phyloP scores from a whole-genome alignment of 2,329 filamentous ascomycete species.

The Sphaerulina vaccinii region DNA sequence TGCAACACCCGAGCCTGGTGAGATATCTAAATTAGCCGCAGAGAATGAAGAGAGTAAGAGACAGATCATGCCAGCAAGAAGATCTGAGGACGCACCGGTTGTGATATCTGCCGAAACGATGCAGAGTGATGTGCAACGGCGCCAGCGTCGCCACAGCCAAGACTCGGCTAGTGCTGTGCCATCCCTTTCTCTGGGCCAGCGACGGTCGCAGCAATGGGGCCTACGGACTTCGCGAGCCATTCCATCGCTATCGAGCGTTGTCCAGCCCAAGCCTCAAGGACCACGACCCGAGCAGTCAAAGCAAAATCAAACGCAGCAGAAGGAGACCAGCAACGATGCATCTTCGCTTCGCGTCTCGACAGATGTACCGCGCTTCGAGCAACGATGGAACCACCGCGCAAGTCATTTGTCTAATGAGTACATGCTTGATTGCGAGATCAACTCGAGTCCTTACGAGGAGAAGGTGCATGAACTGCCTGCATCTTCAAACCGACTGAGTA shows the following conservation, averaged over 20 bases:
- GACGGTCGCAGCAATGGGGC: slow-evolving; percentile 17
- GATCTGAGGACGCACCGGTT: slow-evolving; percentile 1
- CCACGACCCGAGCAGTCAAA: neutral
- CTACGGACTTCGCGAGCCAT: slow-evolving; percentile 10
- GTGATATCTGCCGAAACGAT: neutral
- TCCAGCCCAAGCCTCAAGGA: neutral
- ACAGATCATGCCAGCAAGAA: neutral
- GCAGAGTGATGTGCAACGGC: neutral
- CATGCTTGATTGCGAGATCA: slow-evolving; percentile 26
- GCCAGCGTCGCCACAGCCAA: slow-evolving; percentile 9
- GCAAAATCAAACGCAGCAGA: neutral
- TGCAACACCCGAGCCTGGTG: slow-evolving; percentile 46
- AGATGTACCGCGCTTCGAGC: slow-evolving; percentile 23
- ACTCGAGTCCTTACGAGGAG: slow-evolving; percentile 26
- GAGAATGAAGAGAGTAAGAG: slow-evolving; percentile 4
- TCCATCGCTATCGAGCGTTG: neutral
- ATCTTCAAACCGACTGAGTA: slow-evolving; percentile 31
- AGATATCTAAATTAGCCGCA: slow-evolving; percentile 21
- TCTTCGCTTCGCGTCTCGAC: slow-evolving; percentile 2
- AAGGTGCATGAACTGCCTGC: slow-evolving; percentile 18
- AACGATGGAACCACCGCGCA: slow-evolving; percentile 27
- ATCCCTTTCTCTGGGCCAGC: slow-evolving; percentile 7
- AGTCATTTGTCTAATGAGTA: slow-evolving; percentile 30
- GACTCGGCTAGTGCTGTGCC: neutral
- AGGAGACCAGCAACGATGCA: slow-evolving; percentile 3